phyloP scores from a whole-genome alignment of 208 protist genomes.

The Crithidia sp. region DNA sequence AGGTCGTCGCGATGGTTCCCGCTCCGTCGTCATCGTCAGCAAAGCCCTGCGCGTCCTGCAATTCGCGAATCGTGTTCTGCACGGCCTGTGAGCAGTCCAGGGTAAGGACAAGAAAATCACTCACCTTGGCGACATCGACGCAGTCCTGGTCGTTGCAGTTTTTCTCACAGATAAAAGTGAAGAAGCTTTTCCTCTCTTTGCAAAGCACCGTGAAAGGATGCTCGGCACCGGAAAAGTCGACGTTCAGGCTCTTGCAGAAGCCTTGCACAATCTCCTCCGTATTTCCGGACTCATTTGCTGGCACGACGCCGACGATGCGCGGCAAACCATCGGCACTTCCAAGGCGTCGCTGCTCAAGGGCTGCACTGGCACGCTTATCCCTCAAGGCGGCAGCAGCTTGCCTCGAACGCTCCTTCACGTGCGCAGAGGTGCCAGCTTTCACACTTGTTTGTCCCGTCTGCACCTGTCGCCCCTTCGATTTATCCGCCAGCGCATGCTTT shows the following conservation, averaged over 20 bases:
- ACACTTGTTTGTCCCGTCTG: constrained; percentile 36
- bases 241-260: constrained; percentile 56
- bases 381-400: constrained; percentile 52
- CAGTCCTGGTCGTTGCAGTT: constrained; percentile 85
- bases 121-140: constrained; percentile 83
- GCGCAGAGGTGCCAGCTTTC: constrained; percentile 46
- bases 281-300: constrained; percentile 86
- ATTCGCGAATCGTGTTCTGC: constrained; percentile 76
- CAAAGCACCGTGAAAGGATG: constrained; percentile 66
- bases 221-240: constrained; percentile 35
- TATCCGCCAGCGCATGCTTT: constrained; percentile 56
- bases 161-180: constrained; percentile 85
- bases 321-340: constrained; percentile 56
- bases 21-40: constrained; percentile 42
- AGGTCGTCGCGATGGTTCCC: constrained; percentile 69
- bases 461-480: constrained; percentile 71
- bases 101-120: constrained; percentile 81
- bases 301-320: constrained; percentile 80
- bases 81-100: constrained; percentile 84
- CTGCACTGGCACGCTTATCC: constrained; percentile 53
- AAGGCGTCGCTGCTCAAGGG: constrained; percentile 56
- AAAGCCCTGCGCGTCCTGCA: constrained; percentile 49
- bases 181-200: constrained; percentile 65
- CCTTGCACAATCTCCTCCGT: constrained; percentile 68
- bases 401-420: constrained; percentile 55